These are phyloP conservation scores for Anthracocystis walkeri DNA, from an alignment of 1,284 basidiomycete genomes.

Conservation along the genomic window DNA sequence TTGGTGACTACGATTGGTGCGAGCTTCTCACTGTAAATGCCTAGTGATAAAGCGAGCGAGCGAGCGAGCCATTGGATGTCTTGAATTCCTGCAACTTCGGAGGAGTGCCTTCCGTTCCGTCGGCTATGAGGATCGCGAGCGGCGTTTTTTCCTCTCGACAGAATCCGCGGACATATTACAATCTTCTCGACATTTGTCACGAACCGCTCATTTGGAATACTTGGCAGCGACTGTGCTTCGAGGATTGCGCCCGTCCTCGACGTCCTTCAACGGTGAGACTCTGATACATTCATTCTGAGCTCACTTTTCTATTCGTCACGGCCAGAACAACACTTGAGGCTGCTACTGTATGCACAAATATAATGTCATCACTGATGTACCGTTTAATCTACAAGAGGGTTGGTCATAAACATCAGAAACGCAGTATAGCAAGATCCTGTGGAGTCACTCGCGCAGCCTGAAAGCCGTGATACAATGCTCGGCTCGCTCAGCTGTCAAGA, in stretches of 20 bases:
- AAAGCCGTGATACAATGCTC: conserved; percentile 14
- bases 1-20: neutral
- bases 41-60: neutral
- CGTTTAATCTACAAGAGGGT: conserved; percentile 31
- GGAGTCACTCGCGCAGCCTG: neutral
- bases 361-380: conserved; percentile 26
- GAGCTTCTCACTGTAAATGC: neutral
- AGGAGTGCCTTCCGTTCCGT: conserved; percentile 23
- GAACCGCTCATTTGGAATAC: no score
- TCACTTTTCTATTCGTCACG: neutral
- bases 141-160: conserved; percentile 1
- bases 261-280: neutral
- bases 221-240: no score
- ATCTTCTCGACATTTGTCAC: neutral
- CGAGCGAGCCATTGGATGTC: neutral
- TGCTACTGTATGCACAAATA: conserved; percentile 11
- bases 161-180: neutral
- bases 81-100: conserved; percentile 16
- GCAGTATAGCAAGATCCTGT: conserved; percentile 9
- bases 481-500: conserved; percentile 5
- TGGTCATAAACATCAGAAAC: conserved; percentile 26
- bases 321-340: neutral
- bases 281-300: neutral
- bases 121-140: conserved; percentile 1
- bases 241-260: no score